Evolutionary conservation across 768 basidiomycete genomes (phyloP).

Genomic region (Lactifluus piperatus): DNA sequence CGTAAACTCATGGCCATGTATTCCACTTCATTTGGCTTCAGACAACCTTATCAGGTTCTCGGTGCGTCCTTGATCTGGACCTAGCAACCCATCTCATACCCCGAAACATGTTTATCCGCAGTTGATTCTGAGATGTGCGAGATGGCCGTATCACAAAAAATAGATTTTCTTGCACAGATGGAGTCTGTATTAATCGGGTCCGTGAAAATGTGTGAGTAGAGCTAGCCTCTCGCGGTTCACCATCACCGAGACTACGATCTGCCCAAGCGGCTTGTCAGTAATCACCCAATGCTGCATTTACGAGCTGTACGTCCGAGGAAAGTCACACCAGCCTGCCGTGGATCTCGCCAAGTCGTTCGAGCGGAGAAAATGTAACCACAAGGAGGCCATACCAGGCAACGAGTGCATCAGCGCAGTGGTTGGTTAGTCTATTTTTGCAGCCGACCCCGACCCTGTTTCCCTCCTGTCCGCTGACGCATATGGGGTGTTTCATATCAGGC

Average conservation of each 20-base stretch:
- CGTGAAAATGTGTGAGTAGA: slow-evolving; percentile 80
- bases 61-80: slow-evolving; percentile 35
- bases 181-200: slow-evolving; percentile 73
- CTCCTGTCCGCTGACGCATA: not conserved
- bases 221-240: not conserved
- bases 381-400: slow-evolving; percentile 73
- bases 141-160: slow-evolving; percentile 53
- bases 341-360: slow-evolving; percentile 93
- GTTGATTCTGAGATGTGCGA: slow-evolving; percentile 85
- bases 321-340: slow-evolving; percentile 59
- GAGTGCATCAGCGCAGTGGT: slow-evolving; percentile 78
- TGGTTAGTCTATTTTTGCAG: slow-evolving; percentile 40
- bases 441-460: not conserved
- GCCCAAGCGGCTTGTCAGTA: slow-evolving; percentile 60
- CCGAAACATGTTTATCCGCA: slow-evolving; percentile 26
- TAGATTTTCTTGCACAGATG: slow-evolving; percentile 72
- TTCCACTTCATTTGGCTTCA: slow-evolving; percentile 77
- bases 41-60: slow-evolving; percentile 90
- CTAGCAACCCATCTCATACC: not conserved
- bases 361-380: slow-evolving; percentile 90
- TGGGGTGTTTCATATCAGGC: slow-evolving; percentile 35
- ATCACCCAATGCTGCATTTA: slow-evolving; percentile 98
- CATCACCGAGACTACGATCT: slow-evolving; percentile 16
- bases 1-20: slow-evolving; percentile 92
- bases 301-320: slow-evolving; percentile 82